Base-by-base conservation (phyloP, 2,329 filamentous ascomycete species). In the Cladosporium sphaerospermum region DNA sequence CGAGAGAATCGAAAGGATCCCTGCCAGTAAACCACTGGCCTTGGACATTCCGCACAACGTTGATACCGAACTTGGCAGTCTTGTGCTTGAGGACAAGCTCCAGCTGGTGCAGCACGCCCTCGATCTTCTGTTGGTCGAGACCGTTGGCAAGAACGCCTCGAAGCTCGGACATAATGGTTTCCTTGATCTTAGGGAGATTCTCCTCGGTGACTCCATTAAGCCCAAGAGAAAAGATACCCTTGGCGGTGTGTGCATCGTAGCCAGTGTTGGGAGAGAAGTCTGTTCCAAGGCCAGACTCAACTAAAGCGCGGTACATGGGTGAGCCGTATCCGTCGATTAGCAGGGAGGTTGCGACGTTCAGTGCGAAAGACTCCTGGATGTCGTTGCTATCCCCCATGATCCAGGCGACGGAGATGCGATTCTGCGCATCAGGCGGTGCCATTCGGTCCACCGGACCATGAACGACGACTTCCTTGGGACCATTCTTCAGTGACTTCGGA, bases 191-290 rank as follows among this genome's bases (percentile, higher is more conserved):
- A 3, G 83, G 75, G 3, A 95, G 83, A 63, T 96, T 85, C 3
- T 82, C 81, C 67, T 91, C 82, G 59, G 85, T 86, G 9, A 97
- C 88, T n/a, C 92, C 93, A 50, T 86, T 95, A 32, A 97, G 73
- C 1, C 93, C 93, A 39, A 97, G 81, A 0, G 92, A 96, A 67
- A 97, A 95, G 42, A 96, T 86, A 2, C 87, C 88, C 14, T 81
- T 78, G 61, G 87, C 18, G 83, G 86, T 28, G 86, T 88, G 50
- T 81, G 56, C 81, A 66, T 96, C 92, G 62, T 93, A 95, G 10
- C 93, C 93, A 2, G 90, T 89, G 66, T 99, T 99, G 3, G 93
- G 89, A 49, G 89, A 95, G 75, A 90, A 99, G 63, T 96, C 92
- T 0, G 89, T 88, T 18, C 93, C 93, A 37, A 99, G 79, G 0